Percentiles rank a stretch among this genome's conserved stretches.
Conservation (phyloP, 306 rosid species). For the Begonia masoniana region DNA sequence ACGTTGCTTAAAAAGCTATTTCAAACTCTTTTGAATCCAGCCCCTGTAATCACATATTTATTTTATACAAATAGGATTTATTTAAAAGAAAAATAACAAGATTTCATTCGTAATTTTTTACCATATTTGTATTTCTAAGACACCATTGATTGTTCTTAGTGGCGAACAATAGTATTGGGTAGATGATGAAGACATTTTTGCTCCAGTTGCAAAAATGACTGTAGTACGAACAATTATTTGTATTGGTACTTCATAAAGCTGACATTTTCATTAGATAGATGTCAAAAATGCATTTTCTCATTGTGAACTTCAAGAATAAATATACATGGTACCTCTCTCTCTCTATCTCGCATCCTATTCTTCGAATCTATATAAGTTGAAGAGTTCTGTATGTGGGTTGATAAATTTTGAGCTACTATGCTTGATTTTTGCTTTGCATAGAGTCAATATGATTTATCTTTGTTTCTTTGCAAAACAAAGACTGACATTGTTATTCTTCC, state of each 20-base stretch:
- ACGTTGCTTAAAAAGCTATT: too few species aligned
- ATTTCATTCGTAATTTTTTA: too few species aligned
- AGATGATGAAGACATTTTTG: conserved; percentile 3
- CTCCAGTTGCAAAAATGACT: not conserved
- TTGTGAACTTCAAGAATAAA: not conserved
- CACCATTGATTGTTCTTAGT: not conserved
- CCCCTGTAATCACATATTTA: too few species aligned
- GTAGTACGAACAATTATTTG: not conserved
- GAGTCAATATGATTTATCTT: not conserved
- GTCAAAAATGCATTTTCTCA: not conserved
- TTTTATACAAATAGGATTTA: too few species aligned
- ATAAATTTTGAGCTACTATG: not conserved
- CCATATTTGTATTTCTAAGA: not conserved
- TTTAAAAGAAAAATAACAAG: too few species aligned
- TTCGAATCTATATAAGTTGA: not conserved
- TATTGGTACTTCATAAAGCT: not conserved
- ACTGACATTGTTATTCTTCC: not conserved
- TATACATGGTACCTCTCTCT: not conserved
- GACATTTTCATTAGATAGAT: not conserved
- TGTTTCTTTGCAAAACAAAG: not conserved
- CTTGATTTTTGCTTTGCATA: not conserved
- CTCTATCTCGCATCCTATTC: not conserved
- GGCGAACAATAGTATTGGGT: not conserved
- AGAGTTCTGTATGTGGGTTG: not conserved
- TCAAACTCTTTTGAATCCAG: too few species aligned